These are phyloP conservation scores for Thymus mandschuricus DNA, from an alignment of 257 asterid species.

Conservation along the genomic window DNA sequence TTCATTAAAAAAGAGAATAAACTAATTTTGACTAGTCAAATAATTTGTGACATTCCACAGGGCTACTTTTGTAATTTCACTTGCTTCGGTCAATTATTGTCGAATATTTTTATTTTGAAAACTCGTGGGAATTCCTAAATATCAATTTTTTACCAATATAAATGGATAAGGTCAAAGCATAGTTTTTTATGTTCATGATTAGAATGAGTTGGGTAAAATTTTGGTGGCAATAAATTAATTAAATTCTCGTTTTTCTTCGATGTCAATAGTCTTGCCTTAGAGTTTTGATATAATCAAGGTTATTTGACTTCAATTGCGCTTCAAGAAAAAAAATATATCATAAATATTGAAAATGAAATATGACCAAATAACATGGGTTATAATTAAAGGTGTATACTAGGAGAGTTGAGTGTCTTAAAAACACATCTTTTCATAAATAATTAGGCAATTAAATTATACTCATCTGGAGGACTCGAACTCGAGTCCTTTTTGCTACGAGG, in stretches of 20 bases:
- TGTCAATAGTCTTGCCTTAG: too few relatives aligned
- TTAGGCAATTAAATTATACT: too few relatives aligned
- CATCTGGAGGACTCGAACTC: too few relatives aligned
- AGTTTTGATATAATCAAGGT: not conserved
- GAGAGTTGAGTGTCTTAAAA: too few relatives aligned
- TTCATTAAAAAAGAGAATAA: not conserved
- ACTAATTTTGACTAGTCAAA: not conserved
- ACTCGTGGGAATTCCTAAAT: not conserved
- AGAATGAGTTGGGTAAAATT: not conserved
- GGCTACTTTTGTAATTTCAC: not conserved
- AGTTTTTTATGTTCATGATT: not conserved
- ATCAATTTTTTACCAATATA: not conserved
- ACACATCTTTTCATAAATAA: too few relatives aligned
- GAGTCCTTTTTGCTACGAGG: too few relatives aligned
- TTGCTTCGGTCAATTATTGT: not conserved
- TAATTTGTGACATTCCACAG: not conserved
- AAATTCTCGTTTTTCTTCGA: too few relatives aligned
- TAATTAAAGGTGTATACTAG: too few relatives aligned
- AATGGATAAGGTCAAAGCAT: not conserved
- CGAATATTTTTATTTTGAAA: not conserved
- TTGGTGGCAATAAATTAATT: too few relatives aligned
- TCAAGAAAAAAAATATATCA: not conserved
- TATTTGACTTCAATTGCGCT: slow-evolving; percentile 24
- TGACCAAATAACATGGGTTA: not conserved
- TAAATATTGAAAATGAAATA: slow-evolving; percentile 24